These are phyloP conservation scores for Aspergillus asperescens DNA, from an alignment of 495 filamentous ascomycete genomes.

Conservation along the genomic window DNA sequence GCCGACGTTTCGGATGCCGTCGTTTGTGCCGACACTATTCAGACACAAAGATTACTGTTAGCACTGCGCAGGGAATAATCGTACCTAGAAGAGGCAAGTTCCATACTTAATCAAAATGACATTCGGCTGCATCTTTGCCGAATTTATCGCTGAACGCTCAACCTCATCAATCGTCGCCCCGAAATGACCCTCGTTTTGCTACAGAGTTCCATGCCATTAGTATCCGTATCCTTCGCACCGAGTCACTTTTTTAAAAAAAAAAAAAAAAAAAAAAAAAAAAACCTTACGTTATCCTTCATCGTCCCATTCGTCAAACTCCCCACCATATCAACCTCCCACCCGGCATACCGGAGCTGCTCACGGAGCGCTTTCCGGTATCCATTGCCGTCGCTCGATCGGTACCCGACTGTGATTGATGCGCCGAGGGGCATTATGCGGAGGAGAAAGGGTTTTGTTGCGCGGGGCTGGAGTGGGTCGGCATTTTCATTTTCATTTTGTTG, in stretches of 20 bases:
- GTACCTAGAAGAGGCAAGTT: neutral
- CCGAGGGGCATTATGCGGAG: conserved; percentile 52
- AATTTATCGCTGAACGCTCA: conserved; percentile 25
- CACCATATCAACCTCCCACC: conserved; percentile 48
- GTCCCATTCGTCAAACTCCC: conserved; percentile 40
- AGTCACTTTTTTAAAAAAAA: too few relatives aligned
- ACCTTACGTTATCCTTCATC: conserved; percentile 45
- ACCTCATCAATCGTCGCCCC: conserved; percentile 46
- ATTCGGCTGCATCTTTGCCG: conserved; percentile 39
- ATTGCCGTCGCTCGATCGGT: conserved; percentile 44
- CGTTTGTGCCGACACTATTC: conserved; percentile 45
- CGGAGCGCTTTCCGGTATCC: conserved; percentile 48
- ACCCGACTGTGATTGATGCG: conserved; percentile 54
- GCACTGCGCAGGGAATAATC: neutral
- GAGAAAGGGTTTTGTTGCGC: conserved; percentile 15
- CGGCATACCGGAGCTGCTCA: conserved; percentile 30
- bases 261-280: neutral
- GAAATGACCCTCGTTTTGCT: conserved; percentile 47
- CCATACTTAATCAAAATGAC: conserved; percentile 42
- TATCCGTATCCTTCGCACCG: too few relatives aligned
- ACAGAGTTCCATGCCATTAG: neutral
- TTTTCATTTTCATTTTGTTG: neutral
- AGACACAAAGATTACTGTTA: too few relatives aligned
- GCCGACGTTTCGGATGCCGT: conserved; percentile 35
- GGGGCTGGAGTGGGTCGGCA: neutral